phyloP scores from a whole-genome alignment of 352 stramenopile genomes.

The Pythium plurisporium region DNA sequence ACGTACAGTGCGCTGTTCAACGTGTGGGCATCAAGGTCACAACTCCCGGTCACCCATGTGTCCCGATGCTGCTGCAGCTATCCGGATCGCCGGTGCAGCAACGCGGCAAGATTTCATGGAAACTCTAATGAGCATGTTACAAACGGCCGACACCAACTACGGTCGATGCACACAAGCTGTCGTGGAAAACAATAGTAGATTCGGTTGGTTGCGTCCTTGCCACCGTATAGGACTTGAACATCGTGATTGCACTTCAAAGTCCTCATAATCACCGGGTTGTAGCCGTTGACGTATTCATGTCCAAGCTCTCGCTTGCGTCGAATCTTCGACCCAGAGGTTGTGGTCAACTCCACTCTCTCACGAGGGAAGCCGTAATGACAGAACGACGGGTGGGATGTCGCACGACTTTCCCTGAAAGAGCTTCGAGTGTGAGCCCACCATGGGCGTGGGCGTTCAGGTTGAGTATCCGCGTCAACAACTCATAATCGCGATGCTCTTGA shows the following conservation, averaged over 20 bases:
- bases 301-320: background rate
- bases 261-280: conserved; percentile 1
- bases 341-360: no score
- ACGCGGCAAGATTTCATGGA: no score
- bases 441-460: conserved; percentile 18
- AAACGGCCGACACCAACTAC: no score
- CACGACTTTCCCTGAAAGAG: conserved; percentile 16
- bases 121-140: no score
- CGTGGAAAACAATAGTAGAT: conserved; percentile 27
- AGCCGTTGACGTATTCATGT: conserved; percentile 16
- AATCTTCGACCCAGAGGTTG: background rate
- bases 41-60: no score
- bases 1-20: no score
- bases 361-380: conserved; percentile 16
- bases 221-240: conserved; percentile 12
- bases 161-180: no score
- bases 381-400: background rate
- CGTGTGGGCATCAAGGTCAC: no score
- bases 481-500: background rate
- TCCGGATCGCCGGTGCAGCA: no score
- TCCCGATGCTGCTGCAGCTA: no score
- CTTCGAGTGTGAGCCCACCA: conserved; percentile 15
- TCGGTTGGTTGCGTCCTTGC: conserved; percentile 7
- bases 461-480: background rate
- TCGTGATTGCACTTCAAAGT: conserved; percentile 21